Base-by-base conservation (phyloP, 176 grass and related monocot species). In the Musa beccarii region DNA sequence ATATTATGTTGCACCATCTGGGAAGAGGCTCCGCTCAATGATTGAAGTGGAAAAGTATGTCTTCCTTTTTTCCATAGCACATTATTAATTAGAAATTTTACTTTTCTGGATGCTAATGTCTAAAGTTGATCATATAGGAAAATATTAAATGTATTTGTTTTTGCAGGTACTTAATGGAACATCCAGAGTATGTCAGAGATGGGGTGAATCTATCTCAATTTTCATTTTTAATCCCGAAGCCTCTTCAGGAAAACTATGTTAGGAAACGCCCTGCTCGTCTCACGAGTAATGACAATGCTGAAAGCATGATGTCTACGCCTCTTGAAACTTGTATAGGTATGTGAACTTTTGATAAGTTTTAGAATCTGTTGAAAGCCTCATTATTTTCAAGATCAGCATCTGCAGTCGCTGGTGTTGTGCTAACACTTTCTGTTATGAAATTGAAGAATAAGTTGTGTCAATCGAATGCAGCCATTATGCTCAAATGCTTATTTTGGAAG, bases 1-100 rank as follows among this genome's bases (percentile, higher is more conserved):
- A 59, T 90, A 90, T 81, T 90, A 90, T 72, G 81, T 79, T 51
- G 79, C 81, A 67, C 88, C 88, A 9, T 63, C 81, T 78, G 88
- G 88, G 50, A 84, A 22, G 80, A 90, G 19, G 3, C 55, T 90
- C 71, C 86, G 88, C 57, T 90, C 88, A 8, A 7, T 73, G 66
- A 79, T 81, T 81, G 84, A 90, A 69, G 70, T 90, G 59, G 71
- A 62, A 26, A 86, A 76, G 88, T 89, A 61, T 51, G 75, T 74
- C 9, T 23, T 0, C 21, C 53, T 51, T 83, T 81, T 59, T 53
- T 81, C 62, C 22, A 64, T 10, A 53, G 70, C 24, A 54, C 68
- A 62, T 11, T 69, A 61, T 78, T 61, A 43, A 43, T 43, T 43
- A 43, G 34, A 43, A 43, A 43, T 5, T 21, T 59, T 70, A 25